These are phyloP conservation scores for Kwoniella pini DNA, from an alignment of 768 basidiomycete genomes.

Conservation along the genomic window DNA sequence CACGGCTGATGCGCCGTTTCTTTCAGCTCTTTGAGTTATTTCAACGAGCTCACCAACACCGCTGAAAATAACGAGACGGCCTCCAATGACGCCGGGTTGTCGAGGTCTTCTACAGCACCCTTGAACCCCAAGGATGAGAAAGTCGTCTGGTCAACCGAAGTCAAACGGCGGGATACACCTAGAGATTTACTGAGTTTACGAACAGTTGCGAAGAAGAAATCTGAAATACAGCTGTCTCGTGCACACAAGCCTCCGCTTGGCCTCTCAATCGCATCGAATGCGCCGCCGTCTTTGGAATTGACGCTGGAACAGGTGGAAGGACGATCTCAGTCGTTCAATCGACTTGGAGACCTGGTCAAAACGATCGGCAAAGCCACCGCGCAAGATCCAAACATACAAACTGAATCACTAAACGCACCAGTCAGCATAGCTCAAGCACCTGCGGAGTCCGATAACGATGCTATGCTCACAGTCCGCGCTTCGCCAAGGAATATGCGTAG, in stretches of 20 bases:
- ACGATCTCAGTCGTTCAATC: constrained; percentile 19
- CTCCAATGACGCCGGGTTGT: constrained; percentile 1
- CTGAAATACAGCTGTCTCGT: constrained; percentile 24
- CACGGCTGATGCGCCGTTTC: not conserved
- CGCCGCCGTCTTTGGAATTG: constrained; percentile 35
- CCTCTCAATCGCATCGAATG: constrained; percentile 32
- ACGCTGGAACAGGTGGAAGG: constrained; percentile 40
- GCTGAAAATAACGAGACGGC: constrained; percentile 4
- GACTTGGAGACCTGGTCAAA: constrained; percentile 33
- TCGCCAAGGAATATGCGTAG: constrained; percentile 1
- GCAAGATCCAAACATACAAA: constrained; percentile 16
- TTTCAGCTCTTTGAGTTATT: constrained; percentile 35
- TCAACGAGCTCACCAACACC: constrained; percentile 28
- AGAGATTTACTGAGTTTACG: constrained; percentile 41
- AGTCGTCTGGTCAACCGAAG: constrained; percentile 33
- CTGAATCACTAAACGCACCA: not conserved
- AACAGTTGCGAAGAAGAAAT: constrained; percentile 37
- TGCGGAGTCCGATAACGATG: constrained; percentile 8
- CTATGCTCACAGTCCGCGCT: constrained; percentile 1
- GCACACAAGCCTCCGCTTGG: constrained; percentile 10
- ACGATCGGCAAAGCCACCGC: constrained; percentile 44
- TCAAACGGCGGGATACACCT: constrained; percentile 38
- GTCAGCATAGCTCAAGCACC: not conserved
- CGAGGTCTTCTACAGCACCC: not conserved
- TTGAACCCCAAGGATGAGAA: constrained; percentile 1